Base-by-base conservation (phyloP, 2,329 filamentous ascomycete species). In the Thielaviopsis punctulata region DNA sequence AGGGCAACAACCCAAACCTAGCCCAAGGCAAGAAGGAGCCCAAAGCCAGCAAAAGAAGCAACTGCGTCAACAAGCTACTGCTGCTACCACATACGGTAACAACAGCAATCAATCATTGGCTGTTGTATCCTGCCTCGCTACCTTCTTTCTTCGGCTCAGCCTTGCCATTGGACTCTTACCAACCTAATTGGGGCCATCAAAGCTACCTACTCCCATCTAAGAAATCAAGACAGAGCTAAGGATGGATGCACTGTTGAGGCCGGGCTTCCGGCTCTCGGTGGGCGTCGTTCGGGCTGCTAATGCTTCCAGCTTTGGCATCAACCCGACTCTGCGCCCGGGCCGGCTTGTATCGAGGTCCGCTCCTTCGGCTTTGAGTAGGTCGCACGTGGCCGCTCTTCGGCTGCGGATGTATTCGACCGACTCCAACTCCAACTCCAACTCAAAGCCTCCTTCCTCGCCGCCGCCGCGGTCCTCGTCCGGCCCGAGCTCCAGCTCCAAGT, bases 181-280 rank as follows among this genome's bases (percentile, higher is more conserved):
- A 36, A 36, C 13, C 30, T 36, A 15, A 36, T 36, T 36, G 30
- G 30, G 13, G n/a, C 30, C 30, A n/a, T 36, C 30, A n/a, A n/a
- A n/a, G 30, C 30, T 9, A 36, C 30, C 13, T 2, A 36, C 13
- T 7, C 13, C 13, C 3, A 36, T 3, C 10, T 15, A 15, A 36
- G 13, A 36, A 36, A 33, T 3, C 10, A 13, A 33, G 27, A 4
- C 3, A 33, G 15, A 33, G n/a, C n/a, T n/a, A 36, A 36, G 30
- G 41, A 54, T 54, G 52, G 47, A 54, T 51, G 52, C 43, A 13
- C 13, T 54, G 25, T 36, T 54, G 52, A 45, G 52, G 48, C 52
- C 52, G 48, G 48, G 52, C 15, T 22, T 44, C 48, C 52, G 52
- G 30, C 41, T 54, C 30, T 54, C 52, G 30, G 19, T 54, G 15